These are phyloP conservation scores for Nepenthes mirabilis DNA, from an alignment of 148 eudicot species.

Conservation along the genomic window DNA sequence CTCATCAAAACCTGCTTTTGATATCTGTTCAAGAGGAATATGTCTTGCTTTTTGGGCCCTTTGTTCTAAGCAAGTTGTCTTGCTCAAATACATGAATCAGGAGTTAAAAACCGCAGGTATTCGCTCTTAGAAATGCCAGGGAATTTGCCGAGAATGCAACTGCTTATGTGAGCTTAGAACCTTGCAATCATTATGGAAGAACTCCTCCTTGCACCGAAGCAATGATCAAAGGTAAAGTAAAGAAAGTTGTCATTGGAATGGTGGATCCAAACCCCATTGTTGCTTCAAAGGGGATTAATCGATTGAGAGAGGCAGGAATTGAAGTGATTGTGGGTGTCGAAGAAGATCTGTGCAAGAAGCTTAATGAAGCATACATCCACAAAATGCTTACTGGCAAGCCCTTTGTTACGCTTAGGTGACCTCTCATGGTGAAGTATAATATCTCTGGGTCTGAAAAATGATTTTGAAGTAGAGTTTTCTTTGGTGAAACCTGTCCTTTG, in stretches of 20 bases:
- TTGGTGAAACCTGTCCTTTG: too few relatives aligned
- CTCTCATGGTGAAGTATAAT: not conserved
- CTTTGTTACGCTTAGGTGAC: slow-evolving; percentile 69
- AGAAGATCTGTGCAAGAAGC: slow-evolving; percentile 80
- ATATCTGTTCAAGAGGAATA: not conserved
- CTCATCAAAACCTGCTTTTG: too few relatives aligned
- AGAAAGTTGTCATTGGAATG: slow-evolving; percentile 89
- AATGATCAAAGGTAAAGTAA: slow-evolving; percentile 75
- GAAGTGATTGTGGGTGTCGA: slow-evolving; percentile 72
- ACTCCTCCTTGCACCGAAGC: slow-evolving; percentile 97
- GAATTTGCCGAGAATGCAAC: slow-evolving; percentile 81
- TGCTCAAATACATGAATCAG: slow-evolving; percentile 10
- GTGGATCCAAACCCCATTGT: slow-evolving; percentile 94
- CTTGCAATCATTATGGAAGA: slow-evolving; percentile 89
- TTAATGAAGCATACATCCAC: slow-evolving; percentile 66
- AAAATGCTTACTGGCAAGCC: slow-evolving; percentile 73
- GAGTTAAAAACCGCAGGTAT: slow-evolving; percentile 48
- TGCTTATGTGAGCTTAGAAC: slow-evolving; percentile 95
- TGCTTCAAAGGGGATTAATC: slow-evolving; percentile 62
- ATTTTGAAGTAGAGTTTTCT: too few relatives aligned
- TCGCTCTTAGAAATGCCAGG: slow-evolving; percentile 89
- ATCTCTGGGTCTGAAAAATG: too few relatives aligned
- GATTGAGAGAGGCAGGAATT: slow-evolving; percentile 67
- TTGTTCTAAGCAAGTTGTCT: not conserved
- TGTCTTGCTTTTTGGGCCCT: too few relatives aligned